Base-by-base conservation (phyloP, 169 alveolate genomes). In the Eimeria falciformis region DNA sequence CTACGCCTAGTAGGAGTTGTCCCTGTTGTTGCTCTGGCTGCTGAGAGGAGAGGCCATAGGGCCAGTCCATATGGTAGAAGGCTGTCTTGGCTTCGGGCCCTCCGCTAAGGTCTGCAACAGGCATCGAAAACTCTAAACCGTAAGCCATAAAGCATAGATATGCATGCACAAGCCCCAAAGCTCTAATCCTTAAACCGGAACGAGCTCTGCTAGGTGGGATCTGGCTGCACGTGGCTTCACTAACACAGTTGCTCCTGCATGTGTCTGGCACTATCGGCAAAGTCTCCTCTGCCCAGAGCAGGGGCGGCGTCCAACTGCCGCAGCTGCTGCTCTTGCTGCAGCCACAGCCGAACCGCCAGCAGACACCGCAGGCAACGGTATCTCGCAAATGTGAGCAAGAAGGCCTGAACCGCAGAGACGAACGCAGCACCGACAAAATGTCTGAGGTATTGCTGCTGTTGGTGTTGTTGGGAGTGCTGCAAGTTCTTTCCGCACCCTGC, bases 281-380 rank as follows among this genome's bases (percentile, higher is more conserved):
- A 62, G 29, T 62, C 73, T 14, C 73, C 73, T 12, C 73, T 12
- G 73, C 73, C 73, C 17, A 62, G 73, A 62, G 73, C 73, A 62
- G 73, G 37, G 6, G 73, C 73, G 17, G n/a, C 46, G 11, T 62
- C 37, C 73, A 50, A 14, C 7, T 50, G 62, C 62, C 2, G 37
- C 73, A 0, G 73, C 73, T 62, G 73, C 11, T 62, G 33, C 73
- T 62, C 37, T n/a, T 62, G 73, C n/a, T 62, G 73, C 25, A 62
- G 73, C 73, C 73, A 62, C 29, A 62, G 25, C 73, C 73, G n/a
- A n/a, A 62, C 73, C 73, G 73, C 73, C 2, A 62, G 73, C 33
- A 62, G 73, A 2, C 73, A 62, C 25, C 73, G 17, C 73, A 62
- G 37, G 11, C 37, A 62, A n/a, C 73, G 73, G 5, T 62, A 62